A percentile compares a stretch with the other conserved stretches of the same genome.
Evolutionary conservation across 2,329 filamentous ascomycete genomes (phyloP).

Genomic region (Apiospora koreana): DNA sequence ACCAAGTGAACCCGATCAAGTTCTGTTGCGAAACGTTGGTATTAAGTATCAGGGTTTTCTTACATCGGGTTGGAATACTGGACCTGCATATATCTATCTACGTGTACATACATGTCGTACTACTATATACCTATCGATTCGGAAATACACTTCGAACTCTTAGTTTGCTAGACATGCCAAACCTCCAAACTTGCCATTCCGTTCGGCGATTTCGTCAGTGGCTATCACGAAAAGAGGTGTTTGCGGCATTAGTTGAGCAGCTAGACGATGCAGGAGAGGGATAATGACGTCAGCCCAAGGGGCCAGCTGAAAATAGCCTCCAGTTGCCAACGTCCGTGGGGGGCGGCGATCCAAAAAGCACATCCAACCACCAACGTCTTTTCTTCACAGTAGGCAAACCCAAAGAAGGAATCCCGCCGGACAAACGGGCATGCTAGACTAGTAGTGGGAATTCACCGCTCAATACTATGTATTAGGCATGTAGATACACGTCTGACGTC

Average conservation of each 20-base stretch:
- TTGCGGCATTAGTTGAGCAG: background rate
- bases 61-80: background rate
- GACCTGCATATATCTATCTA: background rate
- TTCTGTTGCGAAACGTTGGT: background rate
- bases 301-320: slow-evolving; percentile 3
- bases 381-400: background rate
- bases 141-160: background rate
- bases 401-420: background rate
- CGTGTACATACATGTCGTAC: background rate
- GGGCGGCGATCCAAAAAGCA: background rate
- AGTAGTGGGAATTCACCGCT: background rate
- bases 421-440: background rate
- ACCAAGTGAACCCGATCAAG: background rate
- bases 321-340: background rate
- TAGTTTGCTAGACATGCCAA: background rate
- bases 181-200: background rate
- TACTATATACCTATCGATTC: background rate
- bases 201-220: slow-evolving; percentile 4
- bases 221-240: background rate
- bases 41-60: background rate
- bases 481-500: background rate
- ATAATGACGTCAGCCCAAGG: background rate
- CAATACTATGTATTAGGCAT: background rate
- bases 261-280: background rate
- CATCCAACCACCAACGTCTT: background rate